Evolutionary conservation across 257 asterid species (phyloP), one percentile per base, ranked within the genome.

Genomic region (Cinchona pubescens): DNA sequence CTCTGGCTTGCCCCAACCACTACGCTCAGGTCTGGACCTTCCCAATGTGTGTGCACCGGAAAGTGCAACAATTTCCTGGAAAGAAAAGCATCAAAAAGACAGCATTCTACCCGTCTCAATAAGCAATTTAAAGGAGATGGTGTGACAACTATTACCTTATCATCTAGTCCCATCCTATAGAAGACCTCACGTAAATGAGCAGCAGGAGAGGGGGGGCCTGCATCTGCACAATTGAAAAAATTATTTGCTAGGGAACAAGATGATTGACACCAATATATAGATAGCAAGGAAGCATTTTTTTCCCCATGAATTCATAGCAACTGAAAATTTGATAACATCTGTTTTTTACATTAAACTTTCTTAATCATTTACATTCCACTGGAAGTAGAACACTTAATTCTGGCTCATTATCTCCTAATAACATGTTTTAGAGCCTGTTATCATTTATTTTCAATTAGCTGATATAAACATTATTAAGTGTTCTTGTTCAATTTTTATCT

Each of bases 1-100:
- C 84, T 91, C 96, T 15, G 98, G 93, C 85, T 92, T 95, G 76
- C 98, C 99, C 97, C 96, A 95, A 71, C 99, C 99, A 87, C 99
- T 95, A 34, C 99, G 98, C 15, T 95, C 99, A 18, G 98, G 98
- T 80, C 99, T 88, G 69, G 98, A 88, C 84, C 99, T 87, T 67
- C 99, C 99, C 46, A 95, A 85, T 40, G 99, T 95, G 85, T 95
- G 99, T 11, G 96, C 99, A 80, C 99, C 99, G 72, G 99, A 95
- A 65, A 95, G 98, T 43, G 96, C 99, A 63, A 95, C 99, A 80
- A 95, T 92, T 86, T 95, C 99, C 99, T 95, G 90, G 71, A 79
- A 55, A 62, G 61, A 80, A 79, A 69, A 73, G 56, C 65, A 42
- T 63, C 67, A 74, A 72, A 32, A 76, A 65, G 42, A 69, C 15